Percentiles rank a stretch among this genome's conserved stretches.
These are phyloP conservation scores for Athelia sp. DNA, from an alignment of 1,284 basidiomycete species.

Conservation along the genomic window DNA sequence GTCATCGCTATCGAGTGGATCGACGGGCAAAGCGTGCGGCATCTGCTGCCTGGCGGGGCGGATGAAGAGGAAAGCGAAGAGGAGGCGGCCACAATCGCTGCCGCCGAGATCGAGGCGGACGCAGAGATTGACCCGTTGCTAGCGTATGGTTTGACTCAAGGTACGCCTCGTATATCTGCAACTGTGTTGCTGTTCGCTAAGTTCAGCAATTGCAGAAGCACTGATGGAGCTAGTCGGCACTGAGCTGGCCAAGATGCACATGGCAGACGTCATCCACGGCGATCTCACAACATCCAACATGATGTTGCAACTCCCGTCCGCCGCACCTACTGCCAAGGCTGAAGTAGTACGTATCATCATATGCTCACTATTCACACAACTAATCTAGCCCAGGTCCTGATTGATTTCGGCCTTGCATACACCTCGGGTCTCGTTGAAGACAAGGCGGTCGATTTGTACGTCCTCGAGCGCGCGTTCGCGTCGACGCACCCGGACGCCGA, in stretches of 20 bases:
- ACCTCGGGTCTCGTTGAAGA: slow-evolving; percentile 76
- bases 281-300: slow-evolving; percentile 99
- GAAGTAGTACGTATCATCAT: slow-evolving; percentile 31
- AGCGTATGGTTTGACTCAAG: slow-evolving; percentile 50
- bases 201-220: slow-evolving; percentile 38
- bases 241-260: slow-evolving; percentile 88
- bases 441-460: slow-evolving; percentile 94
- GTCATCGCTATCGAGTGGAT: slow-evolving; percentile 90
- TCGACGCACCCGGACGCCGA: slow-evolving; percentile 94
- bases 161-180: slow-evolving; percentile 31
- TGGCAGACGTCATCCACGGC: slow-evolving; percentile 88
- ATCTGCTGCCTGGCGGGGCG: slow-evolving; percentile 62
- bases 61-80: slow-evolving; percentile 42
- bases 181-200: slow-evolving; percentile 3
- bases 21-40: slow-evolving; percentile 79
- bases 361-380: too few species aligned
- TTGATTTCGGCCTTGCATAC: slow-evolving; percentile 94
- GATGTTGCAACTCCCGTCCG: slow-evolving; percentile 60
- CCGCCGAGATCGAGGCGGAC: slow-evolving; percentile 32
- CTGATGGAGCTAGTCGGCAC: slow-evolving; percentile 78
- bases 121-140: slow-evolving; percentile 33
- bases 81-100: too few species aligned
- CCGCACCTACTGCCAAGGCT: slow-evolving; percentile 15
- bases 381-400: too few species aligned
- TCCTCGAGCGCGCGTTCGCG: slow-evolving; percentile 92